phyloP scores from a whole-genome alignment of 2,329 filamentous ascomycete genomes.

The Calycina herbarum region DNA sequence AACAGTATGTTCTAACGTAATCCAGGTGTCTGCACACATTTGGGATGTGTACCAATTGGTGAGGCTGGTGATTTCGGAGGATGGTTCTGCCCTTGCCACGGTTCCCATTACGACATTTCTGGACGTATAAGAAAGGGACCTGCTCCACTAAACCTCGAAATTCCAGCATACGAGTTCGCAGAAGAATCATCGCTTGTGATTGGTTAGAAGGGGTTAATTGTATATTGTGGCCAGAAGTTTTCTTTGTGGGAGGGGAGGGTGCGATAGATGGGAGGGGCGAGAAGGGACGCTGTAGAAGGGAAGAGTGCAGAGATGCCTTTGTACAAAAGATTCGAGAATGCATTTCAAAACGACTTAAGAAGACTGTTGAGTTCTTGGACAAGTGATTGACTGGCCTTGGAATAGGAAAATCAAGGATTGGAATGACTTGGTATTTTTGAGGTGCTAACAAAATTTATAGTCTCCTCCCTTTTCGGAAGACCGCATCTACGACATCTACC shows the following conservation, averaged over 20 bases:
- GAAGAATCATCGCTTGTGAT: conserved; percentile 87
- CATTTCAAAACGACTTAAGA: conserved; percentile 15
- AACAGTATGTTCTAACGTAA: conserved; percentile 6
- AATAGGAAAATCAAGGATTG: neutral
- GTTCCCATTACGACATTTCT: conserved; percentile 99
- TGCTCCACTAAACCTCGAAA: conserved; percentile 95
- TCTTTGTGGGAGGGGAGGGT: conserved; percentile 38
- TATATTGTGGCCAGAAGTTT: conserved; percentile 16
- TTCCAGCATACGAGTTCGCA: conserved; percentile 89
- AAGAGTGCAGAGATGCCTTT: conserved; percentile 36
- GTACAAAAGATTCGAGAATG: conserved; percentile 37
- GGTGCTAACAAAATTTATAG: neutral
- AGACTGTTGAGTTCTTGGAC: neutral
- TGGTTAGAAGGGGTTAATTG: conserved; percentile 60
- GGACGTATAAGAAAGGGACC: conserved; percentile 97
- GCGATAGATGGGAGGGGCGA: conserved; percentile 27
- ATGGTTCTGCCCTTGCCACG: conserved; percentile 99
- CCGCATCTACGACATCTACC: too few species aligned
- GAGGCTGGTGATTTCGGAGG: conserved; percentile 97
- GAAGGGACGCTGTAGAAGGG: conserved; percentile 6
- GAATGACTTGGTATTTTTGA: neutral
- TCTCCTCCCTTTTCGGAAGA: too few species aligned
- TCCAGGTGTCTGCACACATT: conserved; percentile 93
- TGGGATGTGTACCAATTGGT: conserved; percentile 98
- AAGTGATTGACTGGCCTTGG: neutral